phyloP scores from a whole-genome alignment of 2,329 filamentous ascomycete species.

The Pleoardoris graminearum region DNA sequence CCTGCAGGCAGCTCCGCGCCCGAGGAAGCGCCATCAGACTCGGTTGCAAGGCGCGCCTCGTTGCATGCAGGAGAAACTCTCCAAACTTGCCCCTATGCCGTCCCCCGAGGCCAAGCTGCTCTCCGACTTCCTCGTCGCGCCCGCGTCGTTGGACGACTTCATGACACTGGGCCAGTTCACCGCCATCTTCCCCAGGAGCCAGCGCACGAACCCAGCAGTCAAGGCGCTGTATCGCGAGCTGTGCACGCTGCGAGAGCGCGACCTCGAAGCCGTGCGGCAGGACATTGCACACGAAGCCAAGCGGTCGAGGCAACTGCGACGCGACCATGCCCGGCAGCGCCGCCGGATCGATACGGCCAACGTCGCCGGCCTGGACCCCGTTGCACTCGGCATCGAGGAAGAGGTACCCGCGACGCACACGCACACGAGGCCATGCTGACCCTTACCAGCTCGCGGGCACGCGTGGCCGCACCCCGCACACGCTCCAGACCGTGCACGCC shows the following conservation, averaged over 20 bases:
- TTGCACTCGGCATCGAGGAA: conserved; percentile 63
- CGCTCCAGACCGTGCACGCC: conserved; percentile 65
- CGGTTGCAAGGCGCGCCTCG: too few species aligned
- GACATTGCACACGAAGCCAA: conserved; percentile 69
- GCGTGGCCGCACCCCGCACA: conserved; percentile 58
- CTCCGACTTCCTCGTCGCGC: conserved; percentile 74
- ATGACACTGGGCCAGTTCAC: conserved; percentile 76
- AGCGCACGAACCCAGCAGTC: conserved; percentile 49
- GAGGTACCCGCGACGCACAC: conserved; percentile 32
- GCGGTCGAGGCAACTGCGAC: conserved; percentile 61
- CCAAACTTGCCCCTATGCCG: conserved; percentile 57
- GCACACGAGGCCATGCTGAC: not conserved
- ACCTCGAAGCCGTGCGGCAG: conserved; percentile 67
- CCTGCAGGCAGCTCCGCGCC: not conserved
- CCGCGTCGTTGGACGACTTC: conserved; percentile 73
- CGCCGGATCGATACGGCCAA: conserved; percentile 61
- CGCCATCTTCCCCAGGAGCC: conserved; percentile 70
- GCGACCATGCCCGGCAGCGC: conserved; percentile 60
- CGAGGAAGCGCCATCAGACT: not conserved
- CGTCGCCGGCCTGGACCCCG: conserved; percentile 54
- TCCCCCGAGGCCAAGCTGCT: conserved; percentile 76
- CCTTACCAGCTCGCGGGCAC: conserved; percentile 59
- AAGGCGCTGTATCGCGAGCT: conserved; percentile 61
- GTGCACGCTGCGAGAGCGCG: conserved; percentile 70
- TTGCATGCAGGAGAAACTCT: not conserved